Base-by-base conservation (phyloP, 2,329 filamentous ascomycete species). In the Leptodontidium sp. region DNA sequence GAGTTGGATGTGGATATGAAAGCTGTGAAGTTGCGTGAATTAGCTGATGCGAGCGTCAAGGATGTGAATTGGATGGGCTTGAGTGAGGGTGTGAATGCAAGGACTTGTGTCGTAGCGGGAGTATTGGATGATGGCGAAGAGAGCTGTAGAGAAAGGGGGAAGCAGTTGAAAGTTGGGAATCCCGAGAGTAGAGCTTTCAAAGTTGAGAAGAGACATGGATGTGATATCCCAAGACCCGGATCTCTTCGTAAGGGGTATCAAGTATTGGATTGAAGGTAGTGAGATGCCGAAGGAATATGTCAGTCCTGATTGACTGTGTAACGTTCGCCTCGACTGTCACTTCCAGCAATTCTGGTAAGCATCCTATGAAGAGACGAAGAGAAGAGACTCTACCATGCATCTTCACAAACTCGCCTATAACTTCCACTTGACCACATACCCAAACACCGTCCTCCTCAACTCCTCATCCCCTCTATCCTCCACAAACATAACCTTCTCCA, bases 401-500 rank as follows among this genome's bases (percentile, higher is more conserved):
- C 49, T 24, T 52, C 49, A 24, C n/a, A 12, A 52, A 52, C 49
- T 26, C 49, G 15, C 21, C 24, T 52, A 52, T 52, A 17, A 24
- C 21, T 68, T 64, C 77, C 77, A 78, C 61, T 58, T 75, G 26
- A 79, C 72, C 53, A 74, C 73, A 67, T 70, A 78, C 9, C 77
- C 77, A 74, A 78, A 78, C 14, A 97, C 93, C 8, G 93, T 97
- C 79, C 92, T 90, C 72, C 93, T 87, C 68, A 97, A 83, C 72
- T 90, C 86, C 80, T 95, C 88, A 80, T 97, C 93, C 47, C 95
- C 95, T 17, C 90, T 91, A 78, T 98, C 94, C 74, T 94, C 87
- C 76, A 94, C 92, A 80, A 98, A 98, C 84, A 98, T 89, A 72
- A 94, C 91, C 78, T 90, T 90, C 45, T 95, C 93, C 88, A 97